Evolutionary conservation across 345 rosid species (phyloP), one percentile per base, ranked within the genome.

Genomic region (Pugionium cornutum): DNA sequence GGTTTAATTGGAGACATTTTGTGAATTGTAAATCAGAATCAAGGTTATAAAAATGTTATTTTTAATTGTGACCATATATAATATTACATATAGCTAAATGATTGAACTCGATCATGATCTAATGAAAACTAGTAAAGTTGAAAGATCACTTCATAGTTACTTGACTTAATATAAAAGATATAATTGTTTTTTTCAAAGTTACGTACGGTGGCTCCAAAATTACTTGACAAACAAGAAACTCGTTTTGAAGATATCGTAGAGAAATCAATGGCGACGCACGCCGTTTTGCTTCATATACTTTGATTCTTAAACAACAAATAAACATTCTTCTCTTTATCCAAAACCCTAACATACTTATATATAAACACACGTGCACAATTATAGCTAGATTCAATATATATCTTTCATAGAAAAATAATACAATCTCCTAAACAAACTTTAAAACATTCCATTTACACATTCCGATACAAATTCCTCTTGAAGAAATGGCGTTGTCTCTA

Each of bases 271-370:
- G 72, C 46, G 63, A 36, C 74, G 48, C 37, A 2, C 66, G 77
- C 77, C 67, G 77, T 60, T 18, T 60, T 73, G 72, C 77, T 73
- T 73, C 58, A 60, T 45, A 45, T 45, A 45, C 43, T 43, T 37
- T 58, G 58, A 37, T 72, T 72, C 76, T 65, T 72, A 43, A 58
- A 4, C 32, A 47, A 57, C 65, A 50, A 64, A 41, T n/a, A 57
- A 64, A 2, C 65, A 0, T 4, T 48, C 6, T 40, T 48, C 70
- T n/a, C 64, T 72, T 73, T 73, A 59, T 73, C 57, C 72, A 66
- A 53, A 42, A 52, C 45, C 70, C 34, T 43, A 51, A 36, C 3
- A 49, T 29, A 8, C 40, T 34, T 46, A 43, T 59, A 66, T 66
- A 43, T 48, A 62, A 28, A 52, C 52, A 41, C 58, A 57, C 49